phyloP scores from a whole-genome alignment of 257 asterid genomes.

The Gynochthodes officinalis region DNA sequence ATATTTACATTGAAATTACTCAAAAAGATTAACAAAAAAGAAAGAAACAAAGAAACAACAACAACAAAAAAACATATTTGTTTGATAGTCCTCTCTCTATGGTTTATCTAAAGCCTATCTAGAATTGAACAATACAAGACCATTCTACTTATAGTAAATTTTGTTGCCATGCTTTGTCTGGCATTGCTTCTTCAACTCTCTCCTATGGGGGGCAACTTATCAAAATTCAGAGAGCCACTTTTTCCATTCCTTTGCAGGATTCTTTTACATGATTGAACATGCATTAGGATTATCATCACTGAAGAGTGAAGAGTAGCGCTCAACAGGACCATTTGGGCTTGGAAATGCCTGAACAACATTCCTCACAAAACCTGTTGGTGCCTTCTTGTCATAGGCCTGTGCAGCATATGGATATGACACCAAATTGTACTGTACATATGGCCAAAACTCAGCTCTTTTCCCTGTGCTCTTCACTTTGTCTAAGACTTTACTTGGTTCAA shows the following conservation, averaged over 20 bases:
- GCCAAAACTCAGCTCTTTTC: constrained; percentile 77
- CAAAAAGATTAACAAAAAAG: too few relatives aligned
- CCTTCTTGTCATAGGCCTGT: constrained; percentile 71
- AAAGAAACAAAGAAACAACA: too few relatives aligned
- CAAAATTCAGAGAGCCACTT: neutral
- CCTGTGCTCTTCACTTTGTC: constrained; percentile 48
- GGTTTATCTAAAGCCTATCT: too few relatives aligned
- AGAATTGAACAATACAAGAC: too few relatives aligned
- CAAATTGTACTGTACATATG: constrained; percentile 53
- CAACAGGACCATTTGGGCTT: constrained; percentile 29
- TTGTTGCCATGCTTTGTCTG: too few relatives aligned
- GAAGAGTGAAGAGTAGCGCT: constrained; percentile 42
- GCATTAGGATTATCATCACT: constrained; percentile 79
- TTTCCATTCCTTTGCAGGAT: too few relatives aligned
- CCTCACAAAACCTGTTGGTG: constrained; percentile 67
- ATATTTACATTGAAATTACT: too few relatives aligned
- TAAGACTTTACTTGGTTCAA: constrained; percentile 59
- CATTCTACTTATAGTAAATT: too few relatives aligned
- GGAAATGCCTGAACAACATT: constrained; percentile 63
- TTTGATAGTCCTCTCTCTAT: too few relatives aligned
- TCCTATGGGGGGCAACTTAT: neutral
- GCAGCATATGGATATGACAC: constrained; percentile 67
- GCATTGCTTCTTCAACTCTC: neutral
- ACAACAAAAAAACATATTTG: too few relatives aligned
- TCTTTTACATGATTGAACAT: constrained; percentile 63